Evolutionary conservation across 495 filamentous ascomycete species (phyloP).

Genomic region (Parachaetomium inaequale): DNA sequence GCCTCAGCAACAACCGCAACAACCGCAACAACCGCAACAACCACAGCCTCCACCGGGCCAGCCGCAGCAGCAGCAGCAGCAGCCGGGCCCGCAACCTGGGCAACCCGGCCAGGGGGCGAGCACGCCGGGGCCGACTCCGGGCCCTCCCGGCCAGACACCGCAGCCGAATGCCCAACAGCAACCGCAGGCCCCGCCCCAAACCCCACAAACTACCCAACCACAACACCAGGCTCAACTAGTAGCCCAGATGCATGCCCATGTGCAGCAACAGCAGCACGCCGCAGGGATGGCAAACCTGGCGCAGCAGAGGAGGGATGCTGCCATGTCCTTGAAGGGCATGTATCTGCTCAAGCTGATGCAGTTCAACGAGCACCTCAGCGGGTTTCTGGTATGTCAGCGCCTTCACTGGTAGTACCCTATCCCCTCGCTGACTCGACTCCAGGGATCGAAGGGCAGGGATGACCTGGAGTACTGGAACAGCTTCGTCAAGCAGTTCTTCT

Average conservation of each 20-base stretch:
- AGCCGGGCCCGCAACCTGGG: conserved; percentile 42
- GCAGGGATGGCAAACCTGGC: conserved; percentile 28
- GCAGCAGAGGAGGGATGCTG: conserved; percentile 50
- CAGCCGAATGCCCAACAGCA: conserved; percentile 41
- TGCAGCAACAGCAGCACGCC: conserved; percentile 11
- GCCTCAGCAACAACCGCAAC: conserved; percentile 37
- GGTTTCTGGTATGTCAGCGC: conserved; percentile 53
- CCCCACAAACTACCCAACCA: conserved; percentile 48
- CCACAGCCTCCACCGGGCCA: conserved; percentile 33
- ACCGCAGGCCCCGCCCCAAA: conserved; percentile 42
- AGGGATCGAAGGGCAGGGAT: conserved; percentile 56
- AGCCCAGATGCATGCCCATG: conserved; percentile 18
- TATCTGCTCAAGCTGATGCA: conserved; percentile 61
- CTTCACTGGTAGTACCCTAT: neutral
- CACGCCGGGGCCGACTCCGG: conserved; percentile 32
- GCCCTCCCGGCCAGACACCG: conserved; percentile 32
- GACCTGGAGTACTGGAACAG: conserved; percentile 67
- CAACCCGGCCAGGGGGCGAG: conserved; percentile 33
- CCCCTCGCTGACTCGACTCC: conserved; percentile 20
- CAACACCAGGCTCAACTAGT: conserved; percentile 51
- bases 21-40: conserved; percentile 34
- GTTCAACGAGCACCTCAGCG: conserved; percentile 68
- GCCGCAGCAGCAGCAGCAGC: conserved; percentile 39
- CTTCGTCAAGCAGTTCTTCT: conserved; percentile 76
- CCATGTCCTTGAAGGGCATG: conserved; percentile 54